phyloP scores from a whole-genome alignment of 768 basidiomycete species.

The Boletus barrowsii region DNA sequence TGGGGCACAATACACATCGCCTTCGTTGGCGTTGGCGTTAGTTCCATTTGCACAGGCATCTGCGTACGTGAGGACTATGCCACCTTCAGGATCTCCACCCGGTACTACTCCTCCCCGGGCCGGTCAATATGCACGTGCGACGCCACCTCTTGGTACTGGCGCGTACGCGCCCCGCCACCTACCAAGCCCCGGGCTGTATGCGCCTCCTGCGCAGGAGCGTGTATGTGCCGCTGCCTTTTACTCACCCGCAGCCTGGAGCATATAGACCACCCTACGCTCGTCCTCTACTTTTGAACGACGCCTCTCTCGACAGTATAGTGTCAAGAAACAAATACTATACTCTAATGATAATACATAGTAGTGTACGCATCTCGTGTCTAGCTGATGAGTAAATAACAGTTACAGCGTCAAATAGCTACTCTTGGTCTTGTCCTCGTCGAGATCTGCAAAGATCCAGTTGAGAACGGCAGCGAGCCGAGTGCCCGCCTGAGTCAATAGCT shows the following conservation, averaged over 20 bases:
- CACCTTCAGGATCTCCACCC: slow-evolving; percentile 38
- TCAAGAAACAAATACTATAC: too few relatives aligned
- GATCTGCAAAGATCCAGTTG: slow-evolving; percentile 61
- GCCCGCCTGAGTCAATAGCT: slow-evolving; percentile 78
- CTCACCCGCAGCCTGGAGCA: slow-evolving; percentile 16
- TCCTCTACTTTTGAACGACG: too few relatives aligned
- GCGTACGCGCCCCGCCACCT: too few relatives aligned
- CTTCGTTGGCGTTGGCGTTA: slow-evolving; percentile 24
- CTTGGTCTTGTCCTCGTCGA: neutral
- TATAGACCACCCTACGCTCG: slow-evolving; percentile 24
- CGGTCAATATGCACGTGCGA: slow-evolving; percentile 36
- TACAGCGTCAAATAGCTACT: slow-evolving; percentile 1
- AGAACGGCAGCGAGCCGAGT: slow-evolving; percentile 79
- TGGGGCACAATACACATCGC: slow-evolving; percentile 29
- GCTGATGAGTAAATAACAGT: neutral
- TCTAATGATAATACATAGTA: too few relatives aligned
- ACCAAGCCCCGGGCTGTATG: slow-evolving; percentile 23
- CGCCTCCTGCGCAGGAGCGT: slow-evolving; percentile 20
- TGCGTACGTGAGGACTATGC: slow-evolving; percentile 39
- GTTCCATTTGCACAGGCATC: slow-evolving; percentile 28
- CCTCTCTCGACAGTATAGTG: too few relatives aligned
- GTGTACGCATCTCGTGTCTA: too few relatives aligned
- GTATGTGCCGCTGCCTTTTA: slow-evolving; percentile 15
- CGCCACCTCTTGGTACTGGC: slow-evolving; percentile 44
- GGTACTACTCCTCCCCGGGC: slow-evolving; percentile 29